Percentiles rank a stretch among this genome's conserved stretches.
These are phyloP conservation scores for Pyricularia sp. DNA, from an alignment of 2,329 filamentous ascomycete genomes.

Conservation along the genomic window DNA sequence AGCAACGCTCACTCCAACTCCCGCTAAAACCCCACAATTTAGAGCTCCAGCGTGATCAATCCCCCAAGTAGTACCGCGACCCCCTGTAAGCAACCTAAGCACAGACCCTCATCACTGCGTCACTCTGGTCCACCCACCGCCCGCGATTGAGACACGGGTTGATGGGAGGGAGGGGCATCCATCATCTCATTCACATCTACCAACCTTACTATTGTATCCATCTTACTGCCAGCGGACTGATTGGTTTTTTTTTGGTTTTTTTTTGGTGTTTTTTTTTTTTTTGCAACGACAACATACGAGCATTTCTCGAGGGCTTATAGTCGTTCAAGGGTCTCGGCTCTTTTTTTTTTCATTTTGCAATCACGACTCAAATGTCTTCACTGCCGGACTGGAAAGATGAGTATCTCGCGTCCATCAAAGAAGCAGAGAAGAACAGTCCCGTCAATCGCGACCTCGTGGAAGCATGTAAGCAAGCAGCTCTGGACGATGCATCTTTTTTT, in stretches of 20 bases:
- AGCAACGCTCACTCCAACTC: not conserved
- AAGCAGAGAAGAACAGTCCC: slow-evolving; percentile 57
- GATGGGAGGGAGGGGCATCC: not conserved
- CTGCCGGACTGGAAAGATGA: slow-evolving; percentile 71
- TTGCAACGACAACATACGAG: not conserved
- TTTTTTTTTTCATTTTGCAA: not conserved
- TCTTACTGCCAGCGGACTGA: not conserved
- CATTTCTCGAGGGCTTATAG: not conserved
- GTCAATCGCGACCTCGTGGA: slow-evolving; percentile 61
- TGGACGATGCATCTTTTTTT: not conserved
- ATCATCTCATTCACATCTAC: not conserved
- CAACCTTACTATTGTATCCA: no score
- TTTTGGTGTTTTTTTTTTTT: no score
- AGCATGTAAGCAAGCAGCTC: slow-evolving; percentile 48
- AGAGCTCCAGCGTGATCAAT: not conserved
- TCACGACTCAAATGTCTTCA: slow-evolving; percentile 5
- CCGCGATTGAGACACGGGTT: not conserved
- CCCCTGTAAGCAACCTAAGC: not conserved
- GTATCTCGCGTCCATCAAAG: slow-evolving; percentile 66
- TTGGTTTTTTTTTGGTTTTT: no score
- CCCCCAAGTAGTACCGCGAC: not conserved
- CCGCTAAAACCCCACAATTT: not conserved
- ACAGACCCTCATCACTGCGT: not conserved
- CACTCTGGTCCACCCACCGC: not conserved
- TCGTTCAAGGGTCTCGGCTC: slow-evolving; percentile 1